phyloP scores from a whole-genome alignment of 768 basidiomycete genomes.

The Lactifluus pinguis region DNA sequence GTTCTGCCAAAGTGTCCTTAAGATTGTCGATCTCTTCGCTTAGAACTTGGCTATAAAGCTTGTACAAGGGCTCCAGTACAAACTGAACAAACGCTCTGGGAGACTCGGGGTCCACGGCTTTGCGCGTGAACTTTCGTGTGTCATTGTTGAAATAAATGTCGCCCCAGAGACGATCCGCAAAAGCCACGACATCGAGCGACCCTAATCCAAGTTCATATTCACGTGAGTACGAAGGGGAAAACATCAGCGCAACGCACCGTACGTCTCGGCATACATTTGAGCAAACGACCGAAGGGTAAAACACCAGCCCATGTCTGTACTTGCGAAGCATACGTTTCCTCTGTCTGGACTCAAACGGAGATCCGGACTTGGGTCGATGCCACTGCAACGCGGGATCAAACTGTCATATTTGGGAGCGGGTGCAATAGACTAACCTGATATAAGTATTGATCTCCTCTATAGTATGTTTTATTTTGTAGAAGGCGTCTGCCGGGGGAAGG shows the following conservation, averaged over 20 bases:
- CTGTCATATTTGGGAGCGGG: not conserved
- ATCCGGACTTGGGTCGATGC: conserved; percentile 83
- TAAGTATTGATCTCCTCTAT: conserved; percentile 97
- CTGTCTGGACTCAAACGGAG: conserved; percentile 86
- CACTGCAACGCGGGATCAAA: conserved; percentile 30
- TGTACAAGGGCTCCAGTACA: conserved; percentile 93
- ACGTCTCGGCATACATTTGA: conserved; percentile 91
- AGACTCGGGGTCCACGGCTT: conserved; percentile 68
- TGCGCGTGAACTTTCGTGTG: conserved; percentile 83
- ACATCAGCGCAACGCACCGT: conserved; percentile 40
- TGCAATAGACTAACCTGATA: conserved; percentile 54
- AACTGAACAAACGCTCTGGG: conserved; percentile 90
- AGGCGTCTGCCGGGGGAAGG: conserved; percentile 92
- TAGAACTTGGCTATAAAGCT: conserved; percentile 90
- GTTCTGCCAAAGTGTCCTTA: conserved; percentile 61
- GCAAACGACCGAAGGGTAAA: conserved; percentile 94
- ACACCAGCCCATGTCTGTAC: conserved; percentile 96
- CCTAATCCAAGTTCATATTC: conserved; percentile 32
- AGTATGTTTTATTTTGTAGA: conserved; percentile 98
- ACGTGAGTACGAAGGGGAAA: not conserved
- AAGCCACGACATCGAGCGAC: conserved; percentile 70
- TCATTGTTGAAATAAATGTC: conserved; percentile 90
- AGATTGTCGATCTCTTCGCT: conserved; percentile 90
- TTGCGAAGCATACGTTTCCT: conserved; percentile 96
- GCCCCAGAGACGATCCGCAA: conserved; percentile 92